Base-by-base conservation (phyloP, 2,329 filamentous ascomycete genomes). In the Metarhizium album region DNA sequence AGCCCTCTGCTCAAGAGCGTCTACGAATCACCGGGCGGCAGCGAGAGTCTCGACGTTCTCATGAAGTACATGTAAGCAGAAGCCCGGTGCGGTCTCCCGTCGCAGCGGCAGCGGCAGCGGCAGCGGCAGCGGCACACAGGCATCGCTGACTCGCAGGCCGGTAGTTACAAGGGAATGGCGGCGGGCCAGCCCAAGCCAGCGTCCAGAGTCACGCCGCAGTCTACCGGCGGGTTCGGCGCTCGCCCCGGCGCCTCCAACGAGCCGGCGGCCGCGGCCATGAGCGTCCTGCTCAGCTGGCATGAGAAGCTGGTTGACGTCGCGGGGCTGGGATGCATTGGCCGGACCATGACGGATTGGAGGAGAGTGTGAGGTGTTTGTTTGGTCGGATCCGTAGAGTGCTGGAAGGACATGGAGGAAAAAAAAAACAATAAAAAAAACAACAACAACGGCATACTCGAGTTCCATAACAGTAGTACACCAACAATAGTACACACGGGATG, bases 281-380 rank as follows among this genome's bases (percentile, higher is more conserved):
- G 93, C 65, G 93, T 98, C 48, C 69, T 98, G 65, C 74, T 98
- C 58, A 96, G 90, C 70, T 98, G 93, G 93, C 93, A 98, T 66
- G 93, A 98, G 75, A 98, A 96, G 79, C 80, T 96, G 55, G 89
- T 97, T 4, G 93, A 98, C 63, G 83, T 96, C 62, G 88, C 90
- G 37, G 93, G 93, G 23, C 76, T 90, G 58, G 93, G 93, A 43
- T 89, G 87, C 67, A 93, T 98, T 70, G 87, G 90, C 55, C 82
- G 93, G 61, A 89, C 89, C 58, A 96, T 98, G 90, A 93, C 89
- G 42, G 93, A 98, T 74, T 87, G 91, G 74, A 84, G 93, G 64
- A 93, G 86, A 61, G 91, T 67, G 51, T 67, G 64, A 45, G 22
- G n/a, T 16, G 4, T 20, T 14, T 9, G 2, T 4, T 4, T 4